Evolutionary conservation across 352 stramenopile species (phyloP).

Genomic region (Phytophthora chlamydospora): DNA sequence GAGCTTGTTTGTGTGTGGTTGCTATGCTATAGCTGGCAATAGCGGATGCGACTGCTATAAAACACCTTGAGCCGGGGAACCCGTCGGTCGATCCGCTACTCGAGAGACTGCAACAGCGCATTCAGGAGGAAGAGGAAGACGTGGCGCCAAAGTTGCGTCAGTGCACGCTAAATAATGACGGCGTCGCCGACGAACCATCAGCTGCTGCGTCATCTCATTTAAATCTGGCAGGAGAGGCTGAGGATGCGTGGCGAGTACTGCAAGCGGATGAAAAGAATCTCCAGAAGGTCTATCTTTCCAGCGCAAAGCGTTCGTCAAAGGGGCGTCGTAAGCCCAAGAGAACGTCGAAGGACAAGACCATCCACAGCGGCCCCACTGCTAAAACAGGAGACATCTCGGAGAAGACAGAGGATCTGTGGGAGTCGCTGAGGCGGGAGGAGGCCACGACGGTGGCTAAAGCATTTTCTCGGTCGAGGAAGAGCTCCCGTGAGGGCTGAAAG

Average conservation of each 20-base stretch:
- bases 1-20: background rate
- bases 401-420: constrained; percentile 50
- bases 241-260: constrained; percentile 52
- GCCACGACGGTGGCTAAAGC: constrained; percentile 31
- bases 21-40: constrained; percentile 36
- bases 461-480: constrained; percentile 27
- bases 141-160: constrained; percentile 13
- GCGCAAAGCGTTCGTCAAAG: constrained; percentile 5
- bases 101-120: constrained; percentile 23
- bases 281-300: constrained; percentile 17
- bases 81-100: constrained; percentile 33
- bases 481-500: background rate
- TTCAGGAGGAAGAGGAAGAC: constrained; percentile 14
- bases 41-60: constrained; percentile 34
- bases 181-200: background rate
- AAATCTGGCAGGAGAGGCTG: constrained; percentile 22
- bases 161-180: constrained; percentile 4
- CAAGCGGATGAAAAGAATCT: constrained; percentile 62
- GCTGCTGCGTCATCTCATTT: background rate
- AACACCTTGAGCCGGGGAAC: constrained; percentile 49
- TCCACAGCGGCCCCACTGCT: background rate
- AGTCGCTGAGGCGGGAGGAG: constrained; percentile 36
- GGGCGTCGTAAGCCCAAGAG: constrained; percentile 1
- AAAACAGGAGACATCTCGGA: constrained; percentile 39
- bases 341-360: constrained; percentile 10